Base-by-base conservation (phyloP, 2,329 filamentous ascomycete genomes). In the Paramyrothecium roridum region DNA sequence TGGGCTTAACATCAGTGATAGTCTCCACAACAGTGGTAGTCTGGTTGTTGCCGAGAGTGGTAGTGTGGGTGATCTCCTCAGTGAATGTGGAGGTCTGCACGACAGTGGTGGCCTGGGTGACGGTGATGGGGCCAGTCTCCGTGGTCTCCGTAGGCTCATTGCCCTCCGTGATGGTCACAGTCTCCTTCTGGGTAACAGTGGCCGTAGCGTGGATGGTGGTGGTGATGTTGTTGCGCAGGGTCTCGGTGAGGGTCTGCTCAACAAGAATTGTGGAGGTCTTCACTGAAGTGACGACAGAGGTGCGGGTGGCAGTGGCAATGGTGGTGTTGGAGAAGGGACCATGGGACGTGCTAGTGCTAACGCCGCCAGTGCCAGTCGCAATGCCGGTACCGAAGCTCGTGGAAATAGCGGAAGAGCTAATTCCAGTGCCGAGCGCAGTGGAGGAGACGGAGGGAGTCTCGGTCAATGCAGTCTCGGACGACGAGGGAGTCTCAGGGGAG, bases 311-410 rank as follows among this genome's bases (percentile, higher is more conserved):
- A 21, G 54, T 51, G 46, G 59, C 53, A 26, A 54, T 47, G 21
- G 61, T 55, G 43, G 61, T 63, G 53, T 63, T 63, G 21, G 57
- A 53, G 23, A 61, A 63, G 30, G 60, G 53, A n/a, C 61, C 61
- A 17, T 51, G 48, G 45, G 50, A 51, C 7, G 58, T 54, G 49
- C 54, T 53, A 30, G 54, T 48, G 37, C 60, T 55, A 50, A 54
- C 57, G 40, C 56, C 48, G 20, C 56, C 54, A 47, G 50, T 55
- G 10, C 61, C 61, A 19, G 61, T 63, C 22, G 58, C 59, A 19
- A 43, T 43, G 3, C 37, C 37, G n/a, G 37, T 43, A 13, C 37
- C 37, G 12, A 43, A 19, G 13, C 37, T 43, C 13, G 37, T 43
- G 37, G 37, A 43, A 13, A 19, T 17, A 43, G 37, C n/a, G 37